Evolutionary conservation across 192 early-diverging fungal genomes (phyloP), one percentile per base, ranked within the genome.

Genomic region (Tieghemiomyces parasiticus): DNA sequence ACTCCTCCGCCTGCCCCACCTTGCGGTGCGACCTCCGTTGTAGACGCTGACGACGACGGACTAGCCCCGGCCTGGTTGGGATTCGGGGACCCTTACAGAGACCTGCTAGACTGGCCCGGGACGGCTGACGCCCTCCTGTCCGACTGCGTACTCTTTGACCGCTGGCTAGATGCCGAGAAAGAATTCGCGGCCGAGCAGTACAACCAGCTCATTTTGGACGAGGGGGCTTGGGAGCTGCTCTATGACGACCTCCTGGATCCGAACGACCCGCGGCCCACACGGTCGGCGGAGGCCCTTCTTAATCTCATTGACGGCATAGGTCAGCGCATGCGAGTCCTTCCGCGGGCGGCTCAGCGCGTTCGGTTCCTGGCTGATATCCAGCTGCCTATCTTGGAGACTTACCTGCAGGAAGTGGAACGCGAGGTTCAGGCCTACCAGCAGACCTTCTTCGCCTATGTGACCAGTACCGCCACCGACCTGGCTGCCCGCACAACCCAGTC

Each of bases 111-210:
- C 25, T 78, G 68, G 70, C 61, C 63, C 22, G 69, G 73, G 12
- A 61, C 65, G 22, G 73, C 79, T 25, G 71, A 76, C 12, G 62
- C 72, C 2, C 76, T 84, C n/a, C 69, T 83, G 30, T 63, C 68
- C 31, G 80, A 85, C 19, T 44, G 55, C 16, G 74, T 66, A 22
- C 70, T 78, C 65, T 84, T 85, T 65, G 73, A 74, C 4, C 74
- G 80, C 6, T 89, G 87, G 87, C 66, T 89, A 28, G 70, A 77
- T 42, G 74, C 78, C 3, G 87, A 87, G 60, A 81, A 80, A 35
- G 66, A 74, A 14, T 79, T 67, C 61, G 74, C 81, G 9, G 74
- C 76, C 14, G 70, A 71, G 8, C 74, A 81, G 42, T 87, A 83
- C 61, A 74, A 74, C 62, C 80, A 81, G 42, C 80, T 83, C 20